Conservation (phyloP, 306 rosid species). For the Rubus idaeus region DNA sequence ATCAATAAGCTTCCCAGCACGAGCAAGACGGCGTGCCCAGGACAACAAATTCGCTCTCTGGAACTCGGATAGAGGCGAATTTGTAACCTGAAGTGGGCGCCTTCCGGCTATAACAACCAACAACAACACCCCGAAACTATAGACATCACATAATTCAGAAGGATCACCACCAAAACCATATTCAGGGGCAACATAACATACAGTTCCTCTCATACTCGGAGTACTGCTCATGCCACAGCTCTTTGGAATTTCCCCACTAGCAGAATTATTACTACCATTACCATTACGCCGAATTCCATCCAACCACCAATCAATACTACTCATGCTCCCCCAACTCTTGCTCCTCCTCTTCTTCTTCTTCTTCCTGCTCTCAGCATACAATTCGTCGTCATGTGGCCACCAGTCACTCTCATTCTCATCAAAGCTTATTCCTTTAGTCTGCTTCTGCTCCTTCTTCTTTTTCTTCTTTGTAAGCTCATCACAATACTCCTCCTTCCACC, state of each 20-base stretch:
- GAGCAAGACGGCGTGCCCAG: constrained; percentile 88
- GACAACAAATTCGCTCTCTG: constrained; percentile 84
- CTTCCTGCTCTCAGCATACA: constrained; percentile 53
- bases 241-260: constrained; percentile 73
- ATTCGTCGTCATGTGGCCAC: constrained; percentile 65
- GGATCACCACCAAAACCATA: constrained; percentile 74
- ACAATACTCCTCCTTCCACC: constrained; percentile 93
- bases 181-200: constrained; percentile 94
- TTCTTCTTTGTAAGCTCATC: constrained; percentile 64
- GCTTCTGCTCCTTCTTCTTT: constrained; percentile 57
- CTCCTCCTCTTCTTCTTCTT: constrained; percentile 44
- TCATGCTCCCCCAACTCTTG: constrained; percentile 50
- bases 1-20: constrained; percentile 77
- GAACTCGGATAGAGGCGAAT: constrained; percentile 78
- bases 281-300: constrained; percentile 64
- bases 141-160: constrained; percentile 85
- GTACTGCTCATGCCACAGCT: constrained; percentile 94
- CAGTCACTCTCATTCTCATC: constrained; percentile 48
- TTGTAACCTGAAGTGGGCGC: constrained; percentile 87
- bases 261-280: constrained; percentile 53
- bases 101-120: constrained; percentile 84
- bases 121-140: constrained; percentile 81
- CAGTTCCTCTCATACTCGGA: constrained; percentile 96
- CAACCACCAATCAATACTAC: constrained; percentile 80
- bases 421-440: constrained; percentile 39